Base-by-base conservation (phyloP, 768 basidiomycete genomes). In the Termitomyces eurrhizus region DNA sequence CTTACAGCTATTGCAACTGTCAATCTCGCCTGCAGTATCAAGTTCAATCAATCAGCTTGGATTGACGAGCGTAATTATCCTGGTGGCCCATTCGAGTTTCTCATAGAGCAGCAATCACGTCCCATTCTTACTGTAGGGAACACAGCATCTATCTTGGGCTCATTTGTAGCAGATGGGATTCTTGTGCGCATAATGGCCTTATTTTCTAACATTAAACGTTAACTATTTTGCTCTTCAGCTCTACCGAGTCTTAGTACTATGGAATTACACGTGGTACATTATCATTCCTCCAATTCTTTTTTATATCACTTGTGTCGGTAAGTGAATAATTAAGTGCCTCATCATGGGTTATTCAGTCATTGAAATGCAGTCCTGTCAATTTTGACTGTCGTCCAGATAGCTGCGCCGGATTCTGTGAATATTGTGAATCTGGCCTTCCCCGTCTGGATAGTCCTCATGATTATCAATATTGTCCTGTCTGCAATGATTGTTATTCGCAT, bases 101-200 rank as follows among this genome's bases (percentile, higher is more conserved):
- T 74, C 49, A 63, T 54, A 13, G 45, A 62, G 29, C 58, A 74
- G 52, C 49, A 62, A 13, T 65, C 69, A 1, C 62, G 64, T 0
- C 73, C 74, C 68, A 60, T 68, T 18, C 42, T 62, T 37, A 66
- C 64, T 1, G 45, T 68, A 2, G 67, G 64, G 18, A 66, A 70
- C 24, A 62, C 66, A 7, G 70, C 71, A 9, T 62, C 71, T 14
- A 62, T 68, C 24, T n/a, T 70, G 16, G 58, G 75, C 44, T 74
- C 77, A 13, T 66, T 77, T 13, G 62, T 78, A 64, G 71, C 72
- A 9, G 75, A 78, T 46, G 78, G 64, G 1, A 56, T 78, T 48
- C 68, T 80, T 63, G 79, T 80, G 55, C 50, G 74, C 58, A 49
- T 76, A 49, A 33, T 37, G 6, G 5, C 21, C 26, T 44, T 26